phyloP scores from a whole-genome alignment of 768 basidiomycete species.

The Tephrocybe rancida region DNA sequence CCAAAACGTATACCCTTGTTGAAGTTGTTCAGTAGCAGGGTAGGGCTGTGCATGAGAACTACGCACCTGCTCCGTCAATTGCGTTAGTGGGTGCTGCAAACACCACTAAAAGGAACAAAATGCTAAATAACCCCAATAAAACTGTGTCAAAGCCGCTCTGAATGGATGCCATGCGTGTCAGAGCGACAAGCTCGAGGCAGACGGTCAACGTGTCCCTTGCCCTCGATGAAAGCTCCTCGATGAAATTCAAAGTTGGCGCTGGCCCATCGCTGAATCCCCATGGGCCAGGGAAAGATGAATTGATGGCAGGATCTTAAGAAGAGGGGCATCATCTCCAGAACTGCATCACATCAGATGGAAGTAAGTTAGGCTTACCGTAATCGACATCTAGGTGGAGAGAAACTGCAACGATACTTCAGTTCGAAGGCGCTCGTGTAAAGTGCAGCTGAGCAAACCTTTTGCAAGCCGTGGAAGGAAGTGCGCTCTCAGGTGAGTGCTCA shows the following conservation, averaged over 20 bases:
- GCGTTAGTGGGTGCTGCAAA: slow-evolving; percentile 37
- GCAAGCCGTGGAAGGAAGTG: slow-evolving; percentile 41
- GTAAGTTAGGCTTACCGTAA: slow-evolving; percentile 17
- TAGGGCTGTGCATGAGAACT: background rate
- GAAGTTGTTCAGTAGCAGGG: background rate
- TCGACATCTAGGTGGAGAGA: slow-evolving; percentile 24
- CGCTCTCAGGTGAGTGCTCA: slow-evolving; percentile 34
- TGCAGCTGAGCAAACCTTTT: slow-evolving; percentile 35
- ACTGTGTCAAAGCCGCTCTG: slow-evolving; percentile 21
- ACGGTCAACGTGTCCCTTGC: slow-evolving; percentile 25
- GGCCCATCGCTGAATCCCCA: slow-evolving; percentile 30
- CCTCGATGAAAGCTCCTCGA: slow-evolving; percentile 25
- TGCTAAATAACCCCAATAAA: slow-evolving; percentile 26
- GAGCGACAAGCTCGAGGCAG: slow-evolving; percentile 24
- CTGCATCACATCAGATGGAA: background rate
- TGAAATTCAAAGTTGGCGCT: slow-evolving; percentile 36
- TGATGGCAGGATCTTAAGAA: background rate
- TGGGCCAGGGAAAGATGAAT: background rate
- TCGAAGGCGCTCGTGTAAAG: no score
- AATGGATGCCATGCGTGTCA: slow-evolving; percentile 23
- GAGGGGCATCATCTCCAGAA: background rate
- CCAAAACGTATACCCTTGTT: slow-evolving; percentile 46
- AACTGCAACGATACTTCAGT: slow-evolving; percentile 17
- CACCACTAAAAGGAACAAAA: slow-evolving; percentile 29
- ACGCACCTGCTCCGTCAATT: slow-evolving; percentile 37